Conservation (phyloP, 352 stramenopile species). For the Phytophthora meadii region DNA sequence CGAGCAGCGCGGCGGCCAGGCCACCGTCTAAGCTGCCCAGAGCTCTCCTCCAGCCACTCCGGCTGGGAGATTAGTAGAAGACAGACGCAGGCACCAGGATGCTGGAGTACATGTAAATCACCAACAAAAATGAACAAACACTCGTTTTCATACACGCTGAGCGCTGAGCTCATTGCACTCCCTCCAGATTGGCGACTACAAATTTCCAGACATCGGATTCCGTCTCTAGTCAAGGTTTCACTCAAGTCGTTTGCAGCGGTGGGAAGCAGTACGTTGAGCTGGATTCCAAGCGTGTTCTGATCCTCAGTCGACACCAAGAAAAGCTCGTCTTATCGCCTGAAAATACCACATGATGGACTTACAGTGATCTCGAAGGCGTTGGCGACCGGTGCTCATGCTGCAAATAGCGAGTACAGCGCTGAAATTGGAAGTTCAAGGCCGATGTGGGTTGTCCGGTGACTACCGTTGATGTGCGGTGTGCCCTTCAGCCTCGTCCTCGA, state of each 20-base stretch:
- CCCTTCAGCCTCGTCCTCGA: slow-evolving; percentile 40
- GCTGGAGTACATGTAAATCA: slow-evolving; percentile 39
- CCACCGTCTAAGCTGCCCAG: slow-evolving; percentile 65
- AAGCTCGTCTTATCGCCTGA: slow-evolving; percentile 30
- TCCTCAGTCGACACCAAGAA: slow-evolving; percentile 18
- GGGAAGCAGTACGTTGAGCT: slow-evolving; percentile 5
- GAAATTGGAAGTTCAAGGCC: slow-evolving; percentile 32
- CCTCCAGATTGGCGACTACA: background rate
- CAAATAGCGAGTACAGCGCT: slow-evolving; percentile 27
- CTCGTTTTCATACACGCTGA: slow-evolving; percentile 16
- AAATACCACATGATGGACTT: slow-evolving; percentile 33
- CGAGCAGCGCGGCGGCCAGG: slow-evolving; percentile 82
- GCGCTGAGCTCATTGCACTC: slow-evolving; percentile 23
- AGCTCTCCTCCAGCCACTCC: slow-evolving; percentile 14
- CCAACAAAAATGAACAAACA: slow-evolving; percentile 36
- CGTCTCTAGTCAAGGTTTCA: slow-evolving; percentile 10
- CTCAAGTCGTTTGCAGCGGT: background rate
- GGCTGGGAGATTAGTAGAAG: slow-evolving; percentile 30
- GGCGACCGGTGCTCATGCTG: slow-evolving; percentile 3
- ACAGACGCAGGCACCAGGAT: slow-evolving; percentile 36
- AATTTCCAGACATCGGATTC: slow-evolving; percentile 2
- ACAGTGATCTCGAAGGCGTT: background rate
- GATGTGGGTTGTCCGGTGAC: slow-evolving; percentile 35
- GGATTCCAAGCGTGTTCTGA: slow-evolving; percentile 26
- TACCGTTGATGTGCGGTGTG: slow-evolving; percentile 33